Percentiles rank a stretch among this genome's conserved stretches.
These are phyloP conservation scores for Colletotrichum sp. DNA, from an alignment of 2,329 filamentous ascomycete genomes.

Conservation along the genomic window DNA sequence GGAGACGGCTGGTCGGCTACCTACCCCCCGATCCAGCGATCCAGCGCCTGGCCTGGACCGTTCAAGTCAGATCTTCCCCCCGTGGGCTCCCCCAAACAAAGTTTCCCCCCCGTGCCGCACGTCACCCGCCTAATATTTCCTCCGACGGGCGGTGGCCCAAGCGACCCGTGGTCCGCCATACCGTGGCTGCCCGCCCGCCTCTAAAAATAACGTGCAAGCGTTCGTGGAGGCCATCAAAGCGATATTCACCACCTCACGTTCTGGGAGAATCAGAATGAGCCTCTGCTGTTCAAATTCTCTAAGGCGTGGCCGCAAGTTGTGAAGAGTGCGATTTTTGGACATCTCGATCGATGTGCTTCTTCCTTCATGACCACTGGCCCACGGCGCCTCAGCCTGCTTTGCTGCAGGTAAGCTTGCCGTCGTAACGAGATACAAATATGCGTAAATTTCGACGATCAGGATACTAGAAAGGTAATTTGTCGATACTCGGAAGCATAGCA, in stretches of 20 bases:
- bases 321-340: neutral
- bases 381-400: neutral
- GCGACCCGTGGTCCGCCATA: neutral
- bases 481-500: neutral
- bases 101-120: neutral
- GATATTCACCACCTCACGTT: neutral
- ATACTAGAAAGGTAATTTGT: neutral
- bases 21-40: neutral
- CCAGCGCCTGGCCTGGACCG: neutral
- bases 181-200: neutral
- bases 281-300: neutral
- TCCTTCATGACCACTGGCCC: neutral
- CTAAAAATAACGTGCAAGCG: neutral
- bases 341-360: neutral
- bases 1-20: neutral
- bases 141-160: neutral
- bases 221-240: neutral
- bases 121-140: neutral
- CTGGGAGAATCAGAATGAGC: neutral
- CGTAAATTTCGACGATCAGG: neutral
- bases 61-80: neutral
- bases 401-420: neutral
- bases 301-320: accelerated
- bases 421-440: neutral
- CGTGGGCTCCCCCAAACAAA: neutral